Evolutionary conservation across 495 filamentous ascomycete species (phyloP).

Genomic region (Pseudevernia furfuracea): DNA sequence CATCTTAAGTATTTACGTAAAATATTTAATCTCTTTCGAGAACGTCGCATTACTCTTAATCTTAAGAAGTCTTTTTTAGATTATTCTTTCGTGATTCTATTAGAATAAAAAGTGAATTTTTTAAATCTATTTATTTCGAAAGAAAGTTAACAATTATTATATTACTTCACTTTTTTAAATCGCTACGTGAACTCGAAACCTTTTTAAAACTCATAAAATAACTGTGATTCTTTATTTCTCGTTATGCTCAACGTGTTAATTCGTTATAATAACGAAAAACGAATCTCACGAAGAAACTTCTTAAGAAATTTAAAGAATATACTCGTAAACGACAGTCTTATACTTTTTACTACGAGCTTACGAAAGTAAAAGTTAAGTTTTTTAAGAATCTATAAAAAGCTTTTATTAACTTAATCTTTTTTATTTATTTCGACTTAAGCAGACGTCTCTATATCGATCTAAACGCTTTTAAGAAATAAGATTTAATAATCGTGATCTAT

Average conservation of each 20-base stretch:
- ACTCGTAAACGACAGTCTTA: constrained; percentile 10
- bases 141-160: neutral
- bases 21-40: neutral
- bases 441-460: neutral
- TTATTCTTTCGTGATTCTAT: neutral
- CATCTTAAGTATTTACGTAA: neutral
- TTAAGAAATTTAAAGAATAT: neutral
- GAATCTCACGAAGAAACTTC: neutral
- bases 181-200: neutral
- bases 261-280: neutral
- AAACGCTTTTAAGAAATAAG: constrained; percentile 12
- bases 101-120: neutral
- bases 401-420: neutral
- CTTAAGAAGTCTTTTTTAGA: neutral
- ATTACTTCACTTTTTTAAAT: neutral
- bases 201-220: neutral
- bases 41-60: neutral
- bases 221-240: neutral
- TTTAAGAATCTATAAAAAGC: neutral
- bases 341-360: neutral
- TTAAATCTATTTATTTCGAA: neutral
- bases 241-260: neutral
- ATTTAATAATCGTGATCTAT: neutral
- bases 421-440: constrained; percentile 10
- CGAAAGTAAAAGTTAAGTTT: neutral